Conservation (phyloP, 2,329 filamentous ascomycete genomes). For the Arthrobotrys musiformis region DNA sequence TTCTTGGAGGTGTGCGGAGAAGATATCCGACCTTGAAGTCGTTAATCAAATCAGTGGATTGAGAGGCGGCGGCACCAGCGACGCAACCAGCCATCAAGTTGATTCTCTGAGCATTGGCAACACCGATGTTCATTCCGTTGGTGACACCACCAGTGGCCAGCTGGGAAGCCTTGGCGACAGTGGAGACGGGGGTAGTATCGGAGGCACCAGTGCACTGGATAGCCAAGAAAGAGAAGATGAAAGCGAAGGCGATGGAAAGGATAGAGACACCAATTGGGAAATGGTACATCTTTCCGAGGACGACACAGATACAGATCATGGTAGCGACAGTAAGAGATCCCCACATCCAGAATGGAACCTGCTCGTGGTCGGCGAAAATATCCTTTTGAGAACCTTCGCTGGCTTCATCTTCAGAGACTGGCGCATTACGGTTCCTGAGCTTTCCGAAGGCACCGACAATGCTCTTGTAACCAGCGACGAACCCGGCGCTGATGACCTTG, state of each 20-base stretch:
- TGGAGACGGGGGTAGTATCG: constrained; percentile 65
- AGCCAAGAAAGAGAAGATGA: constrained; percentile 66
- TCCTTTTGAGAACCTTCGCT: constrained; percentile 26
- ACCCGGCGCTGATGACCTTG: constrained; percentile 65
- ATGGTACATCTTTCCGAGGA: constrained; percentile 41
- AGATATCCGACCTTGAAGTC: constrained; percentile 66
- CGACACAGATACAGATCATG: constrained; percentile 45
- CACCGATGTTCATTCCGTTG: constrained; percentile 63
- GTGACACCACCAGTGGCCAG: constrained; percentile 66
- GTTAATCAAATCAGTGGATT: constrained; percentile 61
- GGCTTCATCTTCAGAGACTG: constrained; percentile 3
- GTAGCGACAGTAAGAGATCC: constrained; percentile 35
- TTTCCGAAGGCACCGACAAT: constrained; percentile 64
- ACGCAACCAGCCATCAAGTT: constrained; percentile 64
- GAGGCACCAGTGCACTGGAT: constrained; percentile 65
- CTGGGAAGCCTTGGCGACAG: constrained; percentile 65
- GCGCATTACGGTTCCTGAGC: constrained; percentile 22
- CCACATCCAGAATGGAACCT: constrained; percentile 53
- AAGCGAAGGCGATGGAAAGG: constrained; percentile 65
- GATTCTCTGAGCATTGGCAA: constrained; percentile 63
- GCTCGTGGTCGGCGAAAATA: constrained; percentile 29
- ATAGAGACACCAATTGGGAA: constrained; percentile 61
- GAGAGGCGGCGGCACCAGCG: constrained; percentile 56
- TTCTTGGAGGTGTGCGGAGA: constrained; percentile 62
- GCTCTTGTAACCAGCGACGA: constrained; percentile 66